These are phyloP conservation scores for Intubia oerlemansii DNA, from an alignment of 2,329 filamentous ascomycete species.

Conservation along the genomic window DNA sequence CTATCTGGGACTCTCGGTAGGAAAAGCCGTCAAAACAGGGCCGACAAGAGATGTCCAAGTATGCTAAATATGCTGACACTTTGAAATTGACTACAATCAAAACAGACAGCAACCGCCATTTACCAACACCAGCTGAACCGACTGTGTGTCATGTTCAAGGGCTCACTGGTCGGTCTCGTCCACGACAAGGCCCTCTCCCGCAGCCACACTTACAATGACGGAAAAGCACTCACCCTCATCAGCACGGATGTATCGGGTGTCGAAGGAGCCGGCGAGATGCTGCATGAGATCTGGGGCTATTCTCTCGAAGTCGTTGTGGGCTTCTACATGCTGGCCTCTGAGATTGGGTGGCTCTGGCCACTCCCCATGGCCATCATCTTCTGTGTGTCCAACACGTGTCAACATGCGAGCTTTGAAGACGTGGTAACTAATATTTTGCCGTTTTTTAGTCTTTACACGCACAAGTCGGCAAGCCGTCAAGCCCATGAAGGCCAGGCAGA, in stretches of 20 bases:
- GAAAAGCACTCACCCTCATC: conserved; percentile 17
- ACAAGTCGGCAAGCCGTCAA: conserved; percentile 19
- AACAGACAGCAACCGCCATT: conserved; percentile 7
- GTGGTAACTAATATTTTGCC: too few relatives aligned
- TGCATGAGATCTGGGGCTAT: conserved; percentile 21
- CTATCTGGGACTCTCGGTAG: background rate
- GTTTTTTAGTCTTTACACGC: conserved; percentile 22
- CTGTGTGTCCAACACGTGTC: too few relatives aligned
- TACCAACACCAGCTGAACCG: conserved; percentile 9
- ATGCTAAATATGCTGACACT: too few relatives aligned
- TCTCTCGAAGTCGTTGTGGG: conserved; percentile 20
- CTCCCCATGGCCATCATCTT: conserved; percentile 19
- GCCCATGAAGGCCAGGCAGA: conserved; percentile 15
- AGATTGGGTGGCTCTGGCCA: conserved; percentile 21
- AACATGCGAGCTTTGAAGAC: too few relatives aligned
- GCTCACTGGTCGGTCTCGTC: conserved; percentile 8
- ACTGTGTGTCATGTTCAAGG: conserved; percentile 9
- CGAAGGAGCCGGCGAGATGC: conserved; percentile 13
- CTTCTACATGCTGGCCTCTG: conserved; percentile 14
- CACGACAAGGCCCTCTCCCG: conserved; percentile 5
- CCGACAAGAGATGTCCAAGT: too few relatives aligned
- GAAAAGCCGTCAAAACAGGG: too few relatives aligned
- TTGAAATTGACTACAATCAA: background rate
- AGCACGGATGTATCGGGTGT: conserved; percentile 19
- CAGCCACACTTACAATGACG: conserved; percentile 11